phyloP scores from a whole-genome alignment of 305 asterid genomes.

The Rubia balearica region DNA sequence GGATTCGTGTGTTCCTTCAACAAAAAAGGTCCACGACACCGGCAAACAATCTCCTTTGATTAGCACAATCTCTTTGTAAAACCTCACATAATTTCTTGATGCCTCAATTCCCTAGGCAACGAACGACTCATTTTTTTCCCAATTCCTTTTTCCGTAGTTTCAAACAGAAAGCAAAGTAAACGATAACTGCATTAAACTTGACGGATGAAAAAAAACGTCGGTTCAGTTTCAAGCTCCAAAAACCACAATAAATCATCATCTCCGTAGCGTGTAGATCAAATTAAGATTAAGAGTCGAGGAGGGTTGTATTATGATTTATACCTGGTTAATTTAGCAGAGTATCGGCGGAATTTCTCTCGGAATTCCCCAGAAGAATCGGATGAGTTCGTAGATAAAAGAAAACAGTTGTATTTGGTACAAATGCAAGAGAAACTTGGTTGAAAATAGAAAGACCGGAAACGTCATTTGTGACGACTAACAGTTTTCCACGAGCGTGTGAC shows the following conservation, averaged over 20 bases:
- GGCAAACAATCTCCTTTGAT: not conserved
- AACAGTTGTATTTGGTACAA: not conserved
- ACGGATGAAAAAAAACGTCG: no score
- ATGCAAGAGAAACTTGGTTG: not conserved
- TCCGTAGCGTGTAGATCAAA: not conserved
- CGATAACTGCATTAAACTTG: not conserved
- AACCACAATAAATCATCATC: not conserved
- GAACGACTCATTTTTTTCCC: not conserved
- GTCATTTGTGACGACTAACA: not conserved
- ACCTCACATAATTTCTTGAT: not conserved
- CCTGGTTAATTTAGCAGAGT: not conserved
- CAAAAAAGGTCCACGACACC: not conserved
- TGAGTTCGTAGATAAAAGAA: not conserved
- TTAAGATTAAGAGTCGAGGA: not conserved
- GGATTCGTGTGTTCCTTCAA: not conserved
- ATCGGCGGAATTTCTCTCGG: not conserved
- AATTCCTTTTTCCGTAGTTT: not conserved
- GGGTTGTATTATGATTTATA: not conserved
- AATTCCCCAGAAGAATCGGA: not conserved
- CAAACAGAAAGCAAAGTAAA: not conserved
- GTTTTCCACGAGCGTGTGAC: not conserved
- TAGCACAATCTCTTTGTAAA: not conserved
- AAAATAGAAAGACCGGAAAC: not conserved
- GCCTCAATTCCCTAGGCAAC: not conserved
- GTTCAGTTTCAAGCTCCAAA: not conserved